Conservation (phyloP, 2,329 filamentous ascomycete species). For the Thielaviopsis ethacetica region DNA sequence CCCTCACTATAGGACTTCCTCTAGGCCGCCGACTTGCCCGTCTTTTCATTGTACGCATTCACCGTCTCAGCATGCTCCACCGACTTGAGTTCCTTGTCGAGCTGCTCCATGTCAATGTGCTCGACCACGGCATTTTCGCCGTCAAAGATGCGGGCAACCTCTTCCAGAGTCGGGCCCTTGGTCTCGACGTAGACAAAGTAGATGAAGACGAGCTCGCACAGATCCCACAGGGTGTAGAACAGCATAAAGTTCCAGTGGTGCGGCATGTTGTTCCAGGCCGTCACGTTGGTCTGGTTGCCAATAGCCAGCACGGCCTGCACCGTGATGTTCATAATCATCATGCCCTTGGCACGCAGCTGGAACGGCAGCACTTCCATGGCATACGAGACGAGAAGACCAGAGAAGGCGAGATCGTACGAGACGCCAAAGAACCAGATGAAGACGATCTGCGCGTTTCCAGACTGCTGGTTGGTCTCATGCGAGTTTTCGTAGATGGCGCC, state of each 20-base stretch:
- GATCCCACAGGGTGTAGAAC: slow-evolving; percentile 49
- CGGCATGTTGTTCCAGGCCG: slow-evolving; percentile 43
- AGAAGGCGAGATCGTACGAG: slow-evolving; percentile 44
- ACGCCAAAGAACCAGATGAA: slow-evolving; percentile 44
- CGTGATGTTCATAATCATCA: slow-evolving; percentile 49
- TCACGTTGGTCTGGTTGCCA: slow-evolving; percentile 45
- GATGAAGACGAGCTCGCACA: slow-evolving; percentile 42
- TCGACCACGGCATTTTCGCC: slow-evolving; percentile 42
- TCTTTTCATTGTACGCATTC: slow-evolving; percentile 15
- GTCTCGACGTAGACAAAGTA: slow-evolving; percentile 56
- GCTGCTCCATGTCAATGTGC: slow-evolving; percentile 36
- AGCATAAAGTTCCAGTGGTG: slow-evolving; percentile 50
- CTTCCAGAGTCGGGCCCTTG: slow-evolving; percentile 52
- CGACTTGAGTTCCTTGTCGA: slow-evolving; percentile 35
- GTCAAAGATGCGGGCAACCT: slow-evolving; percentile 55
- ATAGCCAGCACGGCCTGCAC: slow-evolving; percentile 45
- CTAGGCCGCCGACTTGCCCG: slow-evolving; percentile 3
- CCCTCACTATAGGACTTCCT: neutral
- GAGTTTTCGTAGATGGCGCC: slow-evolving; percentile 37
- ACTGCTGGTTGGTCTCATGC: slow-evolving; percentile 23
- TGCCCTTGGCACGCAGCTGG: slow-evolving; percentile 39
- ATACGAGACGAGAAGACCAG: slow-evolving; percentile 39
- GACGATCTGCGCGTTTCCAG: slow-evolving; percentile 37
- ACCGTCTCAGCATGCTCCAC: slow-evolving; percentile 22
- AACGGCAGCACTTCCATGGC: slow-evolving; percentile 43